Evolutionary conservation across 345 rosid species (phyloP).

Genomic region (Murraya paniculata): DNA sequence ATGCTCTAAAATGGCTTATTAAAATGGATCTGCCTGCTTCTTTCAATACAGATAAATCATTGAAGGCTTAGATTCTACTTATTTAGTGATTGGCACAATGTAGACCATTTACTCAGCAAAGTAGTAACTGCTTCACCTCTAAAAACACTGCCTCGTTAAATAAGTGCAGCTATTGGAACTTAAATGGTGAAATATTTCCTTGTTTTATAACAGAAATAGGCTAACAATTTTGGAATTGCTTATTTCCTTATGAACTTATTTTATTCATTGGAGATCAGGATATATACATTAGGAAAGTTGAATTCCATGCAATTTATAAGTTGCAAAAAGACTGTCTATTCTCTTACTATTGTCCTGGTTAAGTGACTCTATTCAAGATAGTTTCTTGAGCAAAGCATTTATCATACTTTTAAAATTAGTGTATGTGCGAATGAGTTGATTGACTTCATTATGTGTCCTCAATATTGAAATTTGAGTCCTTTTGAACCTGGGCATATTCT

Average conservation of each 20-base stretch:
- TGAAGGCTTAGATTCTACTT: not conserved
- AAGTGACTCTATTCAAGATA: not conserved
- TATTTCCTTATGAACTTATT: not conserved
- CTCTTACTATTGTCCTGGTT: not conserved
- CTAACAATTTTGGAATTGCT: not conserved
- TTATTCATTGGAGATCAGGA: not conserved
- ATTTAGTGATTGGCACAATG: not conserved
- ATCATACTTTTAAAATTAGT: not conserved
- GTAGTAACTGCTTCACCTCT: not conserved
- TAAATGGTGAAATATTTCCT: not conserved
- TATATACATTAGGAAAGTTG: not conserved
- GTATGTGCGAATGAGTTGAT: not conserved
- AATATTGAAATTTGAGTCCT: not conserved
- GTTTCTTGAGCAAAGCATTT: not conserved
- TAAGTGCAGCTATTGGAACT: not conserved
- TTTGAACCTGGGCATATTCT: not conserved
- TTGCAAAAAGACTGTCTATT: not conserved
- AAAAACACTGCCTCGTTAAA: not conserved
- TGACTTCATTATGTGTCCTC: not conserved
- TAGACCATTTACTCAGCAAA: not conserved
- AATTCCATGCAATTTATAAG: not conserved
- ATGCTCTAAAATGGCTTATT: not conserved
- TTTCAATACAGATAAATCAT: not conserved
- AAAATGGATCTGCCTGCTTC: not conserved
- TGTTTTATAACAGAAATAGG: not conserved